Percentiles rank a stretch among this genome's conserved stretches.
These are phyloP conservation scores for Larix kaempferi DNA, from an alignment of 75 land plant species.

Conservation along the genomic window DNA sequence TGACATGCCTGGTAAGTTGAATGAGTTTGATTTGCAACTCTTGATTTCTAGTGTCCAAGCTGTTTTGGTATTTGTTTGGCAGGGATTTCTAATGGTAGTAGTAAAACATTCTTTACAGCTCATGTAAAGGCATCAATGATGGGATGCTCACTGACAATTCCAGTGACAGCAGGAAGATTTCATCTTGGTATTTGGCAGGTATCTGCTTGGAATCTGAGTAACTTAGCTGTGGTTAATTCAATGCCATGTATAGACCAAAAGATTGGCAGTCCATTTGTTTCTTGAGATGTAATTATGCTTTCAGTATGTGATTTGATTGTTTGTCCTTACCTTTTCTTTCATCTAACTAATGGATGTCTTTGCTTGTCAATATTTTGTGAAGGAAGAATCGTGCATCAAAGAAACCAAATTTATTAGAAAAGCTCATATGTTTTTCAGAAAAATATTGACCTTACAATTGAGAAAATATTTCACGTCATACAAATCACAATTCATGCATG, in stretches of 20 bases:
- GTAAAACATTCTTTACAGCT: conserved; percentile 21
- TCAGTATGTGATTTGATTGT: background rate
- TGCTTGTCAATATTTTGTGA: no score
- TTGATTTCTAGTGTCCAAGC: background rate
- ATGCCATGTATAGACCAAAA: background rate
- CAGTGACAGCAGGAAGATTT: conserved; percentile 40
- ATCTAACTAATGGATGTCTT: no score
- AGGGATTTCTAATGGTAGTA: background rate
- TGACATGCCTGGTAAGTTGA: conserved; percentile 46
- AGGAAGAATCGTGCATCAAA: no score
- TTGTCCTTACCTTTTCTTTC: background rate
- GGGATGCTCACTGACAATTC: conserved; percentile 46
- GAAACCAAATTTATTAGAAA: no score
- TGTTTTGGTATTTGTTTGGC: background rate
- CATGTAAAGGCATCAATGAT: conserved; percentile 55
- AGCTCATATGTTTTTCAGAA: no score
- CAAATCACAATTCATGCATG: no score
- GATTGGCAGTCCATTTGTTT: background rate
- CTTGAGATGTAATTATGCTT: background rate
- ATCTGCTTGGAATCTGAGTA: background rate
- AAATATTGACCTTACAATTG: no score
- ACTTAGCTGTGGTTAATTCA: background rate
- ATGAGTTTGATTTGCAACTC: background rate
- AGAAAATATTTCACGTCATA: no score
- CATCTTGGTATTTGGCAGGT: conserved; percentile 56